Conservation (phyloP, 2,329 filamentous ascomycete species). For the Fusarium secorum region DNA sequence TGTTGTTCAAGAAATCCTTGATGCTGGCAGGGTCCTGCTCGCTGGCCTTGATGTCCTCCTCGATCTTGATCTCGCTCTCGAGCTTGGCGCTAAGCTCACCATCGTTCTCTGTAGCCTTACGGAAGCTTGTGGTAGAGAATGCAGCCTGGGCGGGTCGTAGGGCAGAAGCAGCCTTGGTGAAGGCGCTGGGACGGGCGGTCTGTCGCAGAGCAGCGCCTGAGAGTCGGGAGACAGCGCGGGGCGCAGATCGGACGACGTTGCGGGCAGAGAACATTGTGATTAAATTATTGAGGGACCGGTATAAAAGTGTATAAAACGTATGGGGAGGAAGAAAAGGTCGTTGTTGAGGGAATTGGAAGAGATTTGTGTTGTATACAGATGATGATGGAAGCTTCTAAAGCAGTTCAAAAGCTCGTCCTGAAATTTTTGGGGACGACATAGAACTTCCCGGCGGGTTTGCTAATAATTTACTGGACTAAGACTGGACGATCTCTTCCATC, state of each 20-base stretch:
- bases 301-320: neutral
- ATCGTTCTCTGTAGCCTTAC: constrained; percentile 65
- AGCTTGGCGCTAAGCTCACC: constrained; percentile 88
- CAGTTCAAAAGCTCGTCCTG: constrained; percentile 22
- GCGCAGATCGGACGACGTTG: constrained; percentile 70
- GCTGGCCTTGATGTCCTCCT: constrained; percentile 79
- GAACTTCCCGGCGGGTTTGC: constrained; percentile 15
- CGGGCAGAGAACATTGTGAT: constrained; percentile 74
- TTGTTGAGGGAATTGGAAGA: constrained; percentile 21
- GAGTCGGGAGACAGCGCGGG: constrained; percentile 68
- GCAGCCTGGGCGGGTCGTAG: constrained; percentile 49
- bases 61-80: constrained; percentile 81
- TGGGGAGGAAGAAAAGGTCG: neutral
- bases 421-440: constrained; percentile 39
- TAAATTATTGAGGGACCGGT: constrained; percentile 1
- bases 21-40: constrained; percentile 78
- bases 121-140: constrained; percentile 57
- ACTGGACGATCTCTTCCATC: constrained; percentile 26
- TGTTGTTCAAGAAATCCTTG: constrained; percentile 87
- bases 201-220: constrained; percentile 60
- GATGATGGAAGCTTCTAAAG: constrained; percentile 36
- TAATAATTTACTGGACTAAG: constrained; percentile 28
- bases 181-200: constrained; percentile 58
- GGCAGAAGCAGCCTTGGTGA: constrained; percentile 55
- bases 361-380: constrained; percentile 25